A percentile compares a stretch with the other conserved stretches of the same genome.
phyloP scores from a whole-genome alignment of 2,329 filamentous ascomycete genomes.

The Calonectria montana region DNA sequence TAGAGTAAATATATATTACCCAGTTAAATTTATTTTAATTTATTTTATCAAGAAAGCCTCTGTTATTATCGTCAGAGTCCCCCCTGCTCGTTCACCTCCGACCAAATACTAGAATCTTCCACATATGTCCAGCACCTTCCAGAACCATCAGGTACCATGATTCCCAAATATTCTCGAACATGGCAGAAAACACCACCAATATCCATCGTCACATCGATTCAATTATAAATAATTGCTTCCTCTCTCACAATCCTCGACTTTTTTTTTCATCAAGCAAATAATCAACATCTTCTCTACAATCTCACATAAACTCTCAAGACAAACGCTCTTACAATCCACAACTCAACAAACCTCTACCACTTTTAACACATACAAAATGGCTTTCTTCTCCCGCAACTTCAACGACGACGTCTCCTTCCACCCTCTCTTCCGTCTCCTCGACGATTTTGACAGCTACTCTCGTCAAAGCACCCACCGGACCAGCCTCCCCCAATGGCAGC shows the following conservation, averaged over 20 bases:
- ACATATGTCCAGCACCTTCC: conserved; percentile 40
- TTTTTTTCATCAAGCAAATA: conserved; percentile 42
- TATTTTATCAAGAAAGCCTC: too few relatives aligned
- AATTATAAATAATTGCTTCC: conserved; percentile 46
- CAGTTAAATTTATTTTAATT: too few relatives aligned
- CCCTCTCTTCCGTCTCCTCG: conserved; percentile 72
- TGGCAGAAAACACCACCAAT: conserved; percentile 26
- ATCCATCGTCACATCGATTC: conserved; percentile 11
- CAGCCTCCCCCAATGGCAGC: conserved; percentile 70
- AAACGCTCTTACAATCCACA: conserved; percentile 35
- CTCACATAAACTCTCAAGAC: conserved; percentile 38
- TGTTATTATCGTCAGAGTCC: neutral
- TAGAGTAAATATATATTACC: too few relatives aligned
- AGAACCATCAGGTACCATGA: conserved; percentile 32
- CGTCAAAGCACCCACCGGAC: conserved; percentile 48
- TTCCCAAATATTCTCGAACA: conserved; percentile 33
- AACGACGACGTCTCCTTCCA: conserved; percentile 63
- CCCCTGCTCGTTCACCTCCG: neutral
- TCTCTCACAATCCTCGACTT: conserved; percentile 24
- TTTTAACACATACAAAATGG: conserved; percentile 60
- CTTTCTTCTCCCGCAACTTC: conserved; percentile 67
- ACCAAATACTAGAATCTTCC: conserved; percentile 25
- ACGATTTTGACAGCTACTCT: conserved; percentile 71
- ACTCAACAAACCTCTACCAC: conserved; percentile 18
- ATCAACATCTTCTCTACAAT: conserved; percentile 34